Evolutionary conservation across 2,329 filamentous ascomycete species (phyloP), one percentile per base, ranked within the genome.

Genomic region (Mycogone perniciosa): DNA sequence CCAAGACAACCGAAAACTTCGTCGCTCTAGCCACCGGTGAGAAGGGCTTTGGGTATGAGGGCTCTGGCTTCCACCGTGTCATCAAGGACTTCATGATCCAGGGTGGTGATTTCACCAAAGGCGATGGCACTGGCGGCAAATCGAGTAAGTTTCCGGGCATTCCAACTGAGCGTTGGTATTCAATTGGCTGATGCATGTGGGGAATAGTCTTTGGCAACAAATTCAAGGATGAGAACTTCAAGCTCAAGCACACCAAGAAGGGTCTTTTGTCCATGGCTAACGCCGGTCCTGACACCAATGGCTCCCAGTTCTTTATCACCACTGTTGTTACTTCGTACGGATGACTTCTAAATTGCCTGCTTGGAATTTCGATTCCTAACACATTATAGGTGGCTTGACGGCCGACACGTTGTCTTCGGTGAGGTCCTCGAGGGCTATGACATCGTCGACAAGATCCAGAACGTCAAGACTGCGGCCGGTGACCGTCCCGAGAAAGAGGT

Each of bases 1-100:
- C 89, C 62, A 84, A 89, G 80, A 86, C 82, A 13, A 66, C 71
- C 37, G 80, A 84, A 73, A 88, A 88, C 78, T 88, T 85, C 78
- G 84, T 87, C 63, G 85, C 85, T 66, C 79, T 95, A 57, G 85
- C 87, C 60, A 92, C 88, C 57, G 88, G 88, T 67, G 86, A 92
- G 80, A 88, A 91, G 77, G 88, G 87, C 64, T 91, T 84, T 65
- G 88, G 88, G 57, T 95, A 91, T 67, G 76, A 89, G 71, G 87
- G 82, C 56, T 91, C 87, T 46, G 78, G 71, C 65, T 95, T 95
- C 84, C 89, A 95, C 80, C 88, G 89, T 69, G 86, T 93, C 67
- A 93, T 93, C 79, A 88, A 89, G 77, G 70, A 84, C 60, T 93
- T 93, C 75, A 93, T 93, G 89, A 91, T 93, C 70, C 88, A 92